A percentile compares a stretch with the other conserved stretches of the same genome.
These are phyloP conservation scores for Parascedosporium putredinis DNA, from an alignment of 2,329 filamentous ascomycete genomes.

Conservation along the genomic window DNA sequence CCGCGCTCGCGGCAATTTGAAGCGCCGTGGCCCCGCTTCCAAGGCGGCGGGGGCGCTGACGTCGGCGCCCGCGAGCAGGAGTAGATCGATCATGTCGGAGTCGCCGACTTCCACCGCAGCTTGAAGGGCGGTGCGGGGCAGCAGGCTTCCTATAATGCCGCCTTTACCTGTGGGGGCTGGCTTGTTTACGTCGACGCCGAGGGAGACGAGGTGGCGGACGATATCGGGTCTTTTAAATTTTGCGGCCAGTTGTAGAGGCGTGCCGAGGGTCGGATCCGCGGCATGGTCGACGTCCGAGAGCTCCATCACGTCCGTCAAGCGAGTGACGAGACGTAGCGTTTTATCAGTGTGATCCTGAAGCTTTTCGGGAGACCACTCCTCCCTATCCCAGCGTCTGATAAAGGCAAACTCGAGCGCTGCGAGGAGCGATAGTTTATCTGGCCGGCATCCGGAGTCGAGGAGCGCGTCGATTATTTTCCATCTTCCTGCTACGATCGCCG, in stretches of 20 bases:
- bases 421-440: background rate
- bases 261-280: background rate
- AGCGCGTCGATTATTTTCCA: background rate
- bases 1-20: constrained; percentile 23
- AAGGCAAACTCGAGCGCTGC: background rate
- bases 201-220: background rate
- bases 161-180: constrained; percentile 11
- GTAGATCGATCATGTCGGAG: constrained; percentile 23
- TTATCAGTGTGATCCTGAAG: background rate
- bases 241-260: background rate
- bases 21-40: constrained; percentile 26
- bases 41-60: constrained; percentile 22
- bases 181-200: constrained; percentile 4
- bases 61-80: constrained; percentile 26
- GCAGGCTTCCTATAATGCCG: no score
- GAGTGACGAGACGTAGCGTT: background rate
- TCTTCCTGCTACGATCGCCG: background rate
- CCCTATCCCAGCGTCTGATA: background rate
- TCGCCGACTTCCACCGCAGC: constrained; percentile 25
- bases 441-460: background rate
- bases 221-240: background rate
- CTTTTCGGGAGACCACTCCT: background rate
- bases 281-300: background rate
- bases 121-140: constrained; percentile 27
- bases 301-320: background rate